Evolutionary conservation across 192 early-diverging fungal genomes (phyloP).

Genomic region (Spinellus fusiger): DNA sequence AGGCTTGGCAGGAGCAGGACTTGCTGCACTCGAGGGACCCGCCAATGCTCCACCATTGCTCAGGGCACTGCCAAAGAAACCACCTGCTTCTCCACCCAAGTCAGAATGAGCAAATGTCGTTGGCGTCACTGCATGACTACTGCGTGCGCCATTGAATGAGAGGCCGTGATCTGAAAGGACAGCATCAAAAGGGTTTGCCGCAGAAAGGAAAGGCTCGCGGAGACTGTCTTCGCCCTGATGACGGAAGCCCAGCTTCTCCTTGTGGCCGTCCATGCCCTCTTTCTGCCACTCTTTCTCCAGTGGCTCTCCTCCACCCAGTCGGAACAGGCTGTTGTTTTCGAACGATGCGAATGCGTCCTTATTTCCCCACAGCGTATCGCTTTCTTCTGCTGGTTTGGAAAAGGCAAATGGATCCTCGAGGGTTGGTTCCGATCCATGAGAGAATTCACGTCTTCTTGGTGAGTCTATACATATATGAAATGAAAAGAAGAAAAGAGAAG

Average conservation of each 20-base stretch:
- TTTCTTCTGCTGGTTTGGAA: not conserved
- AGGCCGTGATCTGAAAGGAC: not conserved
- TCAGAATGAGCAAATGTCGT: not conserved
- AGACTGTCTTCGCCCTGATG: not conserved
- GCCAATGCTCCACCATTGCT: not conserved
- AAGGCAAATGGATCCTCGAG: not conserved
- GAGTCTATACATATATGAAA: not conserved
- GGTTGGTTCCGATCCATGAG: not conserved
- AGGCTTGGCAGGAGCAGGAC: not conserved
- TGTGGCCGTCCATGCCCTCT: not conserved
- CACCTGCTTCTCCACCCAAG: not conserved
- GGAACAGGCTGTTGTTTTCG: conserved; percentile 5
- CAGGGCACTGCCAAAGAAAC: not conserved
- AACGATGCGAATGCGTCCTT: conserved; percentile 3
- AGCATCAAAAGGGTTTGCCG: not conserved
- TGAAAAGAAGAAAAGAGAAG: not conserved
- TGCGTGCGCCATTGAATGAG: too few species aligned
- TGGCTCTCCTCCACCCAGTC: not conserved
- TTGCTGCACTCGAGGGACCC: not conserved
- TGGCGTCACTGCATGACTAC: not conserved
- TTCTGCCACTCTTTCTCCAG: not conserved
- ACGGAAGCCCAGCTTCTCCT: not conserved
- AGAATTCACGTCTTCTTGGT: not conserved
- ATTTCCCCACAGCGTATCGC: not conserved
- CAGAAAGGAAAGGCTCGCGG: not conserved